Base-by-base conservation (phyloP, 2,329 filamentous ascomycete genomes). In the Macrophomina pseudophaseolina region DNA sequence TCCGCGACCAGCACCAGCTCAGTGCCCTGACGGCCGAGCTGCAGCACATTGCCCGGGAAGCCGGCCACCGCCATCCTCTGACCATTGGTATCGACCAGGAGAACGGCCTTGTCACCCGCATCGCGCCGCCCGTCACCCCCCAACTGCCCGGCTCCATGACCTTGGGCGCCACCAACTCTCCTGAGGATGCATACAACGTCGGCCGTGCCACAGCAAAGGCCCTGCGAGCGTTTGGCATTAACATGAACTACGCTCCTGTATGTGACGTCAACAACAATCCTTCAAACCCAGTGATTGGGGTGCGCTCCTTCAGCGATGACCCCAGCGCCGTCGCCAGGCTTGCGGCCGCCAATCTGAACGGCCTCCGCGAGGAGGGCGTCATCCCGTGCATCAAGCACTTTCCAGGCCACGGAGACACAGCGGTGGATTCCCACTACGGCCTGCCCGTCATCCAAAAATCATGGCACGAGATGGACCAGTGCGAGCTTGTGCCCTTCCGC, bases 211-310 rank as follows among this genome's bases (percentile, higher is more conserved):
- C 64, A 2, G 64, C 30, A 5, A 30, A 18, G 3, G 32, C 48
- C 5, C 16, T 66, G 54, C 53, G 64, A 8, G 53, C 54, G 6
- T 51, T 66, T 7, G 64, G 64, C 1, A 60, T 66, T 33, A 66
- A 66, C 46, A 66, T 66, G 64, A 66, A 66, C 28, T 66, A 66
- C 33, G 54, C 33, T 23, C 64, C 64, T 6, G 64, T 66, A 9
- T 66, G 64, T 53, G 64, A 66, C 16, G 64, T 66, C 53, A 66
- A 66, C 53, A 66, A 66, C 44, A 66, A 66, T 14, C 64, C 64
- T 2, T 40, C 23, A 4, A 66, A 66, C 23, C 64, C 64, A 3
- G 64, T 66, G 53, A 66, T 66, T 8, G 64, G 64, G 8, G 64
- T 66, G 14, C 64, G 64, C 33, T 66, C 64, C n/a, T 66, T 66